These are phyloP conservation scores for Rhizopogon vulgaris DNA, from an alignment of 768 basidiomycete species.

Conservation along the genomic window DNA sequence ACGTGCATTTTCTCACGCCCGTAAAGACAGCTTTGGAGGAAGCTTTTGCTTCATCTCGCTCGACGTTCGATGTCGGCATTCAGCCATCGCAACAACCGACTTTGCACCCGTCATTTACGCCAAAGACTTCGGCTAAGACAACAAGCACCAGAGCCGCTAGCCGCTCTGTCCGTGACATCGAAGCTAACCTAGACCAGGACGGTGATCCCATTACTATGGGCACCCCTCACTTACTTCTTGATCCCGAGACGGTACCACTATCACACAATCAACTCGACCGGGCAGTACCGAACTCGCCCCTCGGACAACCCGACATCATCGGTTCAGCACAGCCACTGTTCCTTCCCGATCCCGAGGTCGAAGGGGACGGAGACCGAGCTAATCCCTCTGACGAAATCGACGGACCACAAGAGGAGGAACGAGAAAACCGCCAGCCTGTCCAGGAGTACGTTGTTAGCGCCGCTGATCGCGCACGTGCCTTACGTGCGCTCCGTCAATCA, in stretches of 20 bases:
- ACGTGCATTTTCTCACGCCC: background rate
- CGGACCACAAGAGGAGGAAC: too few species aligned
- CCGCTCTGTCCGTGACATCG: background rate
- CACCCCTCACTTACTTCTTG: constrained; percentile 7
- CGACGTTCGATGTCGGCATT: constrained; percentile 55
- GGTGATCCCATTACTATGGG: constrained; percentile 4
- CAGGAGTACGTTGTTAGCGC: background rate
- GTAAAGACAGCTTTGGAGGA: constrained; percentile 59
- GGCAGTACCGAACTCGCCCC: constrained; percentile 6
- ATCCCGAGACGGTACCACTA: constrained; percentile 3
- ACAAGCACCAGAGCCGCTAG: constrained; percentile 1
- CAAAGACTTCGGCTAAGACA: constrained; percentile 6
- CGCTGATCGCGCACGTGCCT: background rate
- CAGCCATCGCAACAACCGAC: constrained; percentile 16
- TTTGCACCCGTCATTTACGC: background rate
- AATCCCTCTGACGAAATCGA: background rate
- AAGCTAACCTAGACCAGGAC: constrained; percentile 1
- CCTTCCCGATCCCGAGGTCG: constrained; percentile 19
- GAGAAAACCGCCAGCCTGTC: background rate
- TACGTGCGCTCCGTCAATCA: background rate
- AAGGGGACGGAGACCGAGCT: background rate
- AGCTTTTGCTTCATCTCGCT: constrained; percentile 61
- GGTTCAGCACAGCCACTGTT: constrained; percentile 17
- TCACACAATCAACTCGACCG: constrained; percentile 7
- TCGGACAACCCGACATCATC: constrained; percentile 6